These are phyloP conservation scores for Globisporangium irregulare DNA, from an alignment of 352 stramenopile species.

Conservation along the genomic window DNA sequence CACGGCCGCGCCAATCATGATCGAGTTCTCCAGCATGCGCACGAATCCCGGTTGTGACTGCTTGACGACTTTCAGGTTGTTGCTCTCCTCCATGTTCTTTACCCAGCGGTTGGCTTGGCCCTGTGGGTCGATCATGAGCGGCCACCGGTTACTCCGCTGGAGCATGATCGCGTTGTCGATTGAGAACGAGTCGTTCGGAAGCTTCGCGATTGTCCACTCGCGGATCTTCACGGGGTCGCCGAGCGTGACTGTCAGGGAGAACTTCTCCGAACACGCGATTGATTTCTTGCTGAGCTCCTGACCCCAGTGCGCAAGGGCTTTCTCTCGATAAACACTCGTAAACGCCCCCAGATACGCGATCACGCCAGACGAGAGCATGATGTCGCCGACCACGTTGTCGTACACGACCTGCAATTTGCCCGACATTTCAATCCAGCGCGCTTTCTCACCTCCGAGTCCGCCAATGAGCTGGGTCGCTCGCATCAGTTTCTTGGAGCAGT, in stretches of 20 bases:
- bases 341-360: slow-evolving; percentile 95
- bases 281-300: slow-evolving; percentile 47
- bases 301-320: slow-evolving; percentile 86
- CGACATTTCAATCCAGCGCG: slow-evolving; percentile 90
- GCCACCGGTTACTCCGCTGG: slow-evolving; percentile 89
- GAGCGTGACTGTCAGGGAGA: slow-evolving; percentile 84
- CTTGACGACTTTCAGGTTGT: slow-evolving; percentile 92
- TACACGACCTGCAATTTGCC: slow-evolving; percentile 82
- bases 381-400: slow-evolving; percentile 92
- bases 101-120: slow-evolving; percentile 95
- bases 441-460: slow-evolving; percentile 92
- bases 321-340: slow-evolving; percentile 88
- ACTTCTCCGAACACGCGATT: slow-evolving; percentile 82
- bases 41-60: slow-evolving; percentile 93
- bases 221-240: slow-evolving; percentile 92
- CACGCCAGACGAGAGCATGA: slow-evolving; percentile 91
- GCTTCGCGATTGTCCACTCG: slow-evolving; percentile 92
- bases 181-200: slow-evolving; percentile 94
- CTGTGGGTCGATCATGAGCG: slow-evolving; percentile 96
- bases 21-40: slow-evolving; percentile 93
- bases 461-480: slow-evolving; percentile 93
- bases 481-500: slow-evolving; percentile 91
- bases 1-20: slow-evolving; percentile 92
- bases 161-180: slow-evolving; percentile 97
- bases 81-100: slow-evolving; percentile 92